phyloP scores from a whole-genome alignment of 1,284 basidiomycete species.

The Cryptococcus sp. region DNA sequence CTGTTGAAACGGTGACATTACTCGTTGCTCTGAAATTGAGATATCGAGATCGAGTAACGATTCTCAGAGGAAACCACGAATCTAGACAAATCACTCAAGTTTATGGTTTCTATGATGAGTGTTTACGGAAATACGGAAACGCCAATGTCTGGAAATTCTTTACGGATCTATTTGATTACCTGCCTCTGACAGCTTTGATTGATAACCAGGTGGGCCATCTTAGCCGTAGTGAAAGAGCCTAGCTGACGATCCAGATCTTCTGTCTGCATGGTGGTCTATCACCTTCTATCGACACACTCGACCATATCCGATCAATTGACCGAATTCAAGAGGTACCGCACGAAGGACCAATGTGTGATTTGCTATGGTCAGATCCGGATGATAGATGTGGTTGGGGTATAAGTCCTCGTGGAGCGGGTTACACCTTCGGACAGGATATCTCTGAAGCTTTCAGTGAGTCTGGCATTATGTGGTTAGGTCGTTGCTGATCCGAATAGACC shows the following conservation, averaged over 20 bases:
- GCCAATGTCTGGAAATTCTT: slow-evolving; percentile 99
- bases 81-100: slow-evolving; percentile 99
- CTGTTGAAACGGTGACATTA: slow-evolving; percentile 97
- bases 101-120: slow-evolving; percentile 99
- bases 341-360: slow-evolving; percentile 98
- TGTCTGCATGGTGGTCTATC: slow-evolving; percentile 98
- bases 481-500: slow-evolving; percentile 53
- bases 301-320: slow-evolving; percentile 97
- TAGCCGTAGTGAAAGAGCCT: neutral
- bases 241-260: slow-evolving; percentile 71
- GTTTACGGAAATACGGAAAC: slow-evolving; percentile 98
- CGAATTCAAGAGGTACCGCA: slow-evolving; percentile 98
- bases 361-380: slow-evolving; percentile 98
- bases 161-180: slow-evolving; percentile 97
- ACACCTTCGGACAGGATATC: slow-evolving; percentile 99
- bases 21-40: slow-evolving; percentile 96
- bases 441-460: slow-evolving; percentile 55
- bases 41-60: slow-evolving; percentile 97
- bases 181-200: slow-evolving; percentile 93
- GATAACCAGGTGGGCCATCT: slow-evolving; percentile 82
- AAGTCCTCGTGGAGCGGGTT: slow-evolving; percentile 95
- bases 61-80: slow-evolving; percentile 97
- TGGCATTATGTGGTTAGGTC: neutral
- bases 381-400: slow-evolving; percentile 99
- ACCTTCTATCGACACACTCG: slow-evolving; percentile 97